phyloP scores from a whole-genome alignment of 768 basidiomycete genomes.

The Termitomyces sp. region DNA sequence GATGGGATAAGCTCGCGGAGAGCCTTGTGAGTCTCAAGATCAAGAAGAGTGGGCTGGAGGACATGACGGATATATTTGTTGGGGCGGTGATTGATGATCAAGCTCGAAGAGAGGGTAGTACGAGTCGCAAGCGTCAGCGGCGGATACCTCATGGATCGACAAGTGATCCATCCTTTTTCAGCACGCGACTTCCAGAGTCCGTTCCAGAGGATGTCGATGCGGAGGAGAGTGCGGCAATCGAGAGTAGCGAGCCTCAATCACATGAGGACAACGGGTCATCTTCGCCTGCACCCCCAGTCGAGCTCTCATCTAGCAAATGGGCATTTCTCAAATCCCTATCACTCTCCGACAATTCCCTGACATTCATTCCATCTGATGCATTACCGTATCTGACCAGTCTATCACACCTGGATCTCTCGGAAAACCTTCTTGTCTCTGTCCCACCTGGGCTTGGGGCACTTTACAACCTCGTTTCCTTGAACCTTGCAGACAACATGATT shows the following conservation, averaged over 20 bases:
- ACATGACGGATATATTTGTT: slow-evolving; percentile 74
- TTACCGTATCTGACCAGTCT: slow-evolving; percentile 69
- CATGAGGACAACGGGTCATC: slow-evolving; percentile 18
- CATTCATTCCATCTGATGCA: slow-evolving; percentile 69
- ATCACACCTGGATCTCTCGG: slow-evolving; percentile 84
- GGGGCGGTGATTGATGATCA: slow-evolving; percentile 79
- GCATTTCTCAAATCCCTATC: slow-evolving; percentile 72
- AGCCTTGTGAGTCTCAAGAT: slow-evolving; percentile 72
- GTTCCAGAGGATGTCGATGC: slow-evolving; percentile 48
- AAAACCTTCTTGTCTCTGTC: slow-evolving; percentile 87
- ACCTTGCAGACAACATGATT: slow-evolving; percentile 97
- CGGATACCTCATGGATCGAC: slow-evolving; percentile 37
- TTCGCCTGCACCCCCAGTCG: slow-evolving; percentile 29
- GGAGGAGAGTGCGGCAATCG: slow-evolving; percentile 17
- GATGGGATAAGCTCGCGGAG: slow-evolving; percentile 79
- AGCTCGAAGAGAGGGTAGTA: slow-evolving; percentile 56
- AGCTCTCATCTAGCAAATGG: slow-evolving; percentile 66
- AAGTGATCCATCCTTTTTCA: slow-evolving; percentile 44
- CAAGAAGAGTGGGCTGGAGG: slow-evolving; percentile 77
- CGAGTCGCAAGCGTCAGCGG: slow-evolving; percentile 43
- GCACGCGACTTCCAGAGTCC: slow-evolving; percentile 51
- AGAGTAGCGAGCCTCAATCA: slow-evolving; percentile 18
- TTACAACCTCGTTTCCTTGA: slow-evolving; percentile 83
- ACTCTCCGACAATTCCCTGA: slow-evolving; percentile 76
- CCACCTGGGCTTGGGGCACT: slow-evolving; percentile 73